These are phyloP conservation scores for Smittium culicis DNA, from an alignment of 371 early-diverging fungal species.

Conservation along the genomic window DNA sequence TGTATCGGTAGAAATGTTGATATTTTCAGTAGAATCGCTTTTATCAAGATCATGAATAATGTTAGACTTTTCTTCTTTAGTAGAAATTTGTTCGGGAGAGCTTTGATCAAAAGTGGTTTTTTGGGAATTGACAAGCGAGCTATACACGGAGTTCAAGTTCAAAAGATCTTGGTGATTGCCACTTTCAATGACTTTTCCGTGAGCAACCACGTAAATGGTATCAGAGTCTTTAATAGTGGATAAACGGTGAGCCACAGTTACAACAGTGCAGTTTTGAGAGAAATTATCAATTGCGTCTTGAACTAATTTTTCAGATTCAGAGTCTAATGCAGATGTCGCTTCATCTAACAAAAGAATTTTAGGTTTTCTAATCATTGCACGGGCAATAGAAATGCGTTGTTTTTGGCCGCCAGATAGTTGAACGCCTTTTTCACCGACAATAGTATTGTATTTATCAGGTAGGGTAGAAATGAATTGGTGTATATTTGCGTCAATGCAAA, in stretches of 20 bases:
- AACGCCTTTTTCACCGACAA: constrained; percentile 60
- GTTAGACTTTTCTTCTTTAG: background rate
- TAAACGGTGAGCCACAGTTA: constrained; percentile 81
- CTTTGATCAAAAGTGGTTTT: background rate
- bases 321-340: constrained; percentile 87
- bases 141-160: background rate
- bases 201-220: constrained; percentile 61
- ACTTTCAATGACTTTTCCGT: constrained; percentile 49
- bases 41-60: background rate
- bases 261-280: constrained; percentile 57
- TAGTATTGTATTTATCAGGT: constrained; percentile 59
- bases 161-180: constrained; percentile 38
- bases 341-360: constrained; percentile 81
- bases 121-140: background rate
- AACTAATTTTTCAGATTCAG: constrained; percentile 77
- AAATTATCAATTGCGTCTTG: constrained; percentile 77
- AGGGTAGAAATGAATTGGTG: constrained; percentile 61
- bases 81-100: background rate
- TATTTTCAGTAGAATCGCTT: background rate
- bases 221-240: constrained; percentile 45
- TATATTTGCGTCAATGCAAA: constrained; percentile 51
- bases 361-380: constrained; percentile 77
- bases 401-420: constrained; percentile 72
- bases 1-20: background rate
- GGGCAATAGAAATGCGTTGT: constrained; percentile 73